Conservation (phyloP, 345 rosid genomes). For the Eucalyptus curtisii region DNA sequence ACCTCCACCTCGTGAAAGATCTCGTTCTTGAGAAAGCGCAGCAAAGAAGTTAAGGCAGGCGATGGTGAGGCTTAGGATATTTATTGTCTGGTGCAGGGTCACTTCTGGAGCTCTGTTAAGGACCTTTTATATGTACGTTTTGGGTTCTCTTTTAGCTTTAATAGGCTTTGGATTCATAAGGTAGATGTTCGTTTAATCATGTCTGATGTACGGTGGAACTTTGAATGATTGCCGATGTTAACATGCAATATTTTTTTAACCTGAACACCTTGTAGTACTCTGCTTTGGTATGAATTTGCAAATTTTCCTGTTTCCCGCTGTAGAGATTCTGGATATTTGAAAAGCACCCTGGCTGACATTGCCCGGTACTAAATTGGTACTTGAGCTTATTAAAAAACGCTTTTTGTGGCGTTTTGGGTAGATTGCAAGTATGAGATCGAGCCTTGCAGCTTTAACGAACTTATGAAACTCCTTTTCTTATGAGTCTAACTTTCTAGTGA, state of each 20-base stretch:
- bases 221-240: not conserved
- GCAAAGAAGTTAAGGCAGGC: not conserved
- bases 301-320: not conserved
- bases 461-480: not conserved
- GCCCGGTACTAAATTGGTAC: not conserved
- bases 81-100: not conserved
- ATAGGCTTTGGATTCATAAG: not conserved
- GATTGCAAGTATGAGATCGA: not conserved
- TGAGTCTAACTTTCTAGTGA: not conserved
- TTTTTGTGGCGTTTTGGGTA: not conserved
- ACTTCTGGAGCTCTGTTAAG: not conserved
- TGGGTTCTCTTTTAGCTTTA: not conserved
- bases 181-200: not conserved
- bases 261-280: not conserved
- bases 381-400: not conserved
- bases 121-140: not conserved
- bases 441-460: not conserved
- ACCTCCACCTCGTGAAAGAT: conserved; percentile 30
- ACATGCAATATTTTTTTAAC: not conserved
- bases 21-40: conserved; percentile 1
- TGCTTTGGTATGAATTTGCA: not conserved
- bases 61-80: not conserved
- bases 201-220: not conserved
- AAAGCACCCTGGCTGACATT: not conserved
- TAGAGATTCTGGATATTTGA: not conserved